These are phyloP conservation scores for Tremella mesenterica DNA, from an alignment of 768 basidiomycete genomes.

Conservation along the genomic window DNA sequence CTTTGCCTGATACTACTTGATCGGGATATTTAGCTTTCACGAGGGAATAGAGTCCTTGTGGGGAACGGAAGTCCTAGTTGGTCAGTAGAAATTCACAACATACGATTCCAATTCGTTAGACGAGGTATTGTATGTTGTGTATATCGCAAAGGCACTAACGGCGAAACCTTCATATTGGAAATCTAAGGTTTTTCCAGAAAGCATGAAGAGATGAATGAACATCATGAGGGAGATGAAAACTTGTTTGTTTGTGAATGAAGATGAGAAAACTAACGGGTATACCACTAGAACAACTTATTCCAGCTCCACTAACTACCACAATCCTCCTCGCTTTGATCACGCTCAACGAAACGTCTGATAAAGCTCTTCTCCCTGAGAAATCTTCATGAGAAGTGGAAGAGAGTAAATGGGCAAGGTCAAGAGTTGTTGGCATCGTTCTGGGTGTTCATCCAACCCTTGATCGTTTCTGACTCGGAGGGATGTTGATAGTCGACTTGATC, in stretches of 20 bases:
- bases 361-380: conserved; percentile 42
- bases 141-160: no score
- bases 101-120: no score
- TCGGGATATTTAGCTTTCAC: conserved; percentile 78
- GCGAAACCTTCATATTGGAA: no score
- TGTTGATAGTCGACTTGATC: no score
- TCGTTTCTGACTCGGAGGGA: no score
- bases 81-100: background rate
- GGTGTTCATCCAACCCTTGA: no score
- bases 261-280: conserved; percentile 74
- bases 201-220: background rate
- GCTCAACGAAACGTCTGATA: conserved; percentile 62
- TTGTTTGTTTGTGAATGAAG: no score
- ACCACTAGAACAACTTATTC: conserved; percentile 91
- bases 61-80: conserved; percentile 85
- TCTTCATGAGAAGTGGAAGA: conserved; percentile 24
- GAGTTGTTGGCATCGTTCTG: conserved; percentile 29
- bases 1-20: conserved; percentile 78
- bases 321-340: conserved; percentile 80
- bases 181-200: no score
- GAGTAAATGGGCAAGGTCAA: conserved; percentile 32
- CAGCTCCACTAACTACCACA: conserved; percentile 85
- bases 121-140: background rate
- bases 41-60: conserved; percentile 80
- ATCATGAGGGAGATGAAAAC: background rate